phyloP scores from a whole-genome alignment of 306 rosid genomes.

The Ziziphus jujuba region DNA sequence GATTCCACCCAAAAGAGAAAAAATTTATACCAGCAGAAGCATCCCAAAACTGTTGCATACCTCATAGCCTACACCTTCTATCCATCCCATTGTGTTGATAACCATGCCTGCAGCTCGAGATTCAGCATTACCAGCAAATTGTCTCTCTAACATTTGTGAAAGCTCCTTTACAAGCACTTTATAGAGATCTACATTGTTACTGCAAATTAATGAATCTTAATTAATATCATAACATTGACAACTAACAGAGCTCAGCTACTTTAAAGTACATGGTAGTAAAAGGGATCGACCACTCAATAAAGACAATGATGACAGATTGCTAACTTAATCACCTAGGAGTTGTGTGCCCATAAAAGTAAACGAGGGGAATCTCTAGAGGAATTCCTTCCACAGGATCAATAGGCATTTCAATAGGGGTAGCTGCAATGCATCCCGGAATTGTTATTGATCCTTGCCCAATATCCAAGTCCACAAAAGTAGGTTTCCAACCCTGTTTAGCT shows the following conservation, averaged over 20 bases:
- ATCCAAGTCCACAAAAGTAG: slow-evolving; percentile 92
- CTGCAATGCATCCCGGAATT: slow-evolving; percentile 87
- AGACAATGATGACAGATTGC: not conserved
- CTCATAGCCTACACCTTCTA: slow-evolving; percentile 95
- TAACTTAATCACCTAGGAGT: slow-evolving; percentile 66
- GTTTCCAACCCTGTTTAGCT: slow-evolving; percentile 93
- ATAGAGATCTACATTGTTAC: slow-evolving; percentile 83
- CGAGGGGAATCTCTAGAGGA: slow-evolving; percentile 94
- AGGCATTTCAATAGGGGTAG: slow-evolving; percentile 96
- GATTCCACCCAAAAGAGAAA: not conserved
- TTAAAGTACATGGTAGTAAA: not conserved
- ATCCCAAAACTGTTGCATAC: slow-evolving; percentile 33
- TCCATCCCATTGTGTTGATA: slow-evolving; percentile 99
- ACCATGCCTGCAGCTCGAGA: slow-evolving; percentile 97
- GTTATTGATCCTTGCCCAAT: slow-evolving; percentile 97
- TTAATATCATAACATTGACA: slow-evolving; percentile 25
- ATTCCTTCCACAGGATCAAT: slow-evolving; percentile 93
- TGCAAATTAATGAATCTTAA: slow-evolving; percentile 27
- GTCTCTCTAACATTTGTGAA: slow-evolving; percentile 77
- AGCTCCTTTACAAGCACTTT: slow-evolving; percentile 92
- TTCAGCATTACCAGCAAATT: slow-evolving; percentile 77
- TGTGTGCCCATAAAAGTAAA: slow-evolving; percentile 82
- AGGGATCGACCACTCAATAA: not conserved
- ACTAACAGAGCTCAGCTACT: not conserved
- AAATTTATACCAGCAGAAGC: slow-evolving; percentile 1